phyloP scores from a whole-genome alignment of 768 basidiomycete species.

The Panaeolus papilionaceus region DNA sequence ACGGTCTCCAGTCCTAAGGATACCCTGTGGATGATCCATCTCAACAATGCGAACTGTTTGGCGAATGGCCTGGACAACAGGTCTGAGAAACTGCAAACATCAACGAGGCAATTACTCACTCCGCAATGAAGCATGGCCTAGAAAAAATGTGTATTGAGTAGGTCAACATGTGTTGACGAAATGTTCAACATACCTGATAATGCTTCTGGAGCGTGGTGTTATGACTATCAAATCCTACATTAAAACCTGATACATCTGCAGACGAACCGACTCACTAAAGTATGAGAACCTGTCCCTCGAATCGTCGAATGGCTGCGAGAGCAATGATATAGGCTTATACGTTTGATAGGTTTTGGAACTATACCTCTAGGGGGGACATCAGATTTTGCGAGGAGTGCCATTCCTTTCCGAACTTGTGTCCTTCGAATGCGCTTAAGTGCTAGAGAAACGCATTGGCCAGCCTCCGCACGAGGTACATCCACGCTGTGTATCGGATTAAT shows the following conservation, averaged over 20 bases:
- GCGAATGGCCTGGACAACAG: conserved; percentile 69
- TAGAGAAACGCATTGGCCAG: conserved; percentile 94
- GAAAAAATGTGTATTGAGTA: conserved; percentile 5
- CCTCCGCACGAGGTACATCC: conserved; percentile 84
- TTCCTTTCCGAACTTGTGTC: conserved; percentile 87
- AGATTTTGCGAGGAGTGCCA: conserved; percentile 87
- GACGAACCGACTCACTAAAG: conserved; percentile 68
- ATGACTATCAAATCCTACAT: conserved; percentile 53
- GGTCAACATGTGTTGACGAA: not conserved
- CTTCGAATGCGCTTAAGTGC: conserved; percentile 90
- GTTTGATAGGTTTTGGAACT: conserved; percentile 20
- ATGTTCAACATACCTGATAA: conserved; percentile 72
- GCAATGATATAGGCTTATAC: conserved; percentile 5
- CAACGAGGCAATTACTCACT: conserved; percentile 43
- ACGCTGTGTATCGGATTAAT: conserved; percentile 54
- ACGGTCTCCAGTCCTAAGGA: conserved; percentile 93
- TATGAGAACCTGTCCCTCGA: conserved; percentile 94
- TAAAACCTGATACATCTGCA: conserved; percentile 16
- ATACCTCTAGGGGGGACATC: conserved; percentile 80
- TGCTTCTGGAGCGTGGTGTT: conserved; percentile 93
- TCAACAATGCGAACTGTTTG: conserved; percentile 92
- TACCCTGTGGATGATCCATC: conserved; percentile 89
- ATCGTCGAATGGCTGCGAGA: conserved; percentile 71
- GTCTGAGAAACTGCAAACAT: conserved; percentile 15
- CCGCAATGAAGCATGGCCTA: conserved; percentile 95